Base-by-base conservation (phyloP, 805 yeast genomes). In the Grigorovia yakushimaensis region DNA sequence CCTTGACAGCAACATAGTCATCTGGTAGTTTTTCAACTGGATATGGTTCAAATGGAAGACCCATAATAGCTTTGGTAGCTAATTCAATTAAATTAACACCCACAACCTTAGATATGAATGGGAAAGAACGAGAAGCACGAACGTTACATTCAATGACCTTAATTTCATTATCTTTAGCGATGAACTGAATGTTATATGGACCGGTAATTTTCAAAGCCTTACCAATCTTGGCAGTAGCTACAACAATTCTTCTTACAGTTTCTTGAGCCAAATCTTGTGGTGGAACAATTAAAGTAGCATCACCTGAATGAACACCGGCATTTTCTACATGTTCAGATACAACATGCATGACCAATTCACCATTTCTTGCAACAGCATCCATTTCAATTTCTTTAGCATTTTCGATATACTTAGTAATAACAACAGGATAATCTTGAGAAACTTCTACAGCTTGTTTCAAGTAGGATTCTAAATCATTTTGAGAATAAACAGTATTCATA, bases 301-400 rank as follows among this genome's bases (percentile, higher is more conserved):
- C 98, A 76, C 98, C 98, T 45, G 98, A 91, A 70, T 91, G 98
- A 41, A 91, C 96, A 78, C 98, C 98, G 23, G 98, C 98, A 64
- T 91, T 91, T 73, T 91, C 98, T 55, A 93, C 96, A 67, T 91
- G 98, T 71, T 93, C 98, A 47, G 96, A 88, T 49, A 91, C 96
- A 64, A 88, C 98, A 67, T 91, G 98, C 88, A 91, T 87, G 58
- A 93, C 78, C 71, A 91, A 75, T 68, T 88, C 80, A 69, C 98
- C 98, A 61, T 91, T 86, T 66, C 78, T 79, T 39, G 98, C 98
- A 62, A 91, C 98, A 43, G 96, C 98, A 66, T 91, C 98, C 93
- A 91, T 89, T 71, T 91, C 98, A 61, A 91, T 91, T 72, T 91
- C 98, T 73, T 91, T 87, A 41, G 98, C 97, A 54, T 87, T 83